Conservation (phyloP, 305 asterid species). For the Ajuga reptans region DNA sequence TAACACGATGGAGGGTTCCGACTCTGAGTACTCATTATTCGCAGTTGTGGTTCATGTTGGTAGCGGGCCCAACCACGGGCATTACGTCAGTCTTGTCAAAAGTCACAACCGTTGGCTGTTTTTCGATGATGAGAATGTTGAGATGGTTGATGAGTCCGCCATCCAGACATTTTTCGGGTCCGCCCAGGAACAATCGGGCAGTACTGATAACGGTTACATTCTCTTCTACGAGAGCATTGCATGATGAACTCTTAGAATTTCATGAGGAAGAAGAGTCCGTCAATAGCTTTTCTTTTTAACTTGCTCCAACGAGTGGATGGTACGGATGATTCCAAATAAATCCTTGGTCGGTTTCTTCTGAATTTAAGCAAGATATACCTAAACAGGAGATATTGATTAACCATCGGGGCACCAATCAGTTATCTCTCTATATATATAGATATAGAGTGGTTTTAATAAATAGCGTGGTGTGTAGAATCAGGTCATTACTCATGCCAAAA, state of each 20-base stretch:
- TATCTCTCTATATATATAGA: too few relatives aligned
- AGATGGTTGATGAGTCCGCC: constrained; percentile 61
- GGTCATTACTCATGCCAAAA: too few relatives aligned
- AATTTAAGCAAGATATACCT: background rate
- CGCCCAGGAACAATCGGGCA: constrained; percentile 57
- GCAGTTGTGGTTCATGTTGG: constrained; percentile 75
- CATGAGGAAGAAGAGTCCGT: too few relatives aligned
- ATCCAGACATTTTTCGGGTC: constrained; percentile 66
- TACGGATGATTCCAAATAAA: background rate
- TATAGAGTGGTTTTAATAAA: too few relatives aligned
- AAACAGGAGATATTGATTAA: too few relatives aligned
- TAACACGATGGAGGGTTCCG: constrained; percentile 50
- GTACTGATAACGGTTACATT: constrained; percentile 64
- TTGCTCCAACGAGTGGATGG: background rate
- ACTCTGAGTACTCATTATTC: constrained; percentile 56
- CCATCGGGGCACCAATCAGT: too few relatives aligned
- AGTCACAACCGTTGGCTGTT: constrained; percentile 71
- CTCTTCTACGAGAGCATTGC: constrained; percentile 55
- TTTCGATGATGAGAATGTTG: constrained; percentile 64
- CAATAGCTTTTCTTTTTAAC: too few relatives aligned
- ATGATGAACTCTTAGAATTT: too few relatives aligned
- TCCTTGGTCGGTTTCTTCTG: background rate
- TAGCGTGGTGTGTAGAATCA: too few relatives aligned
- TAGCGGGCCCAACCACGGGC: constrained; percentile 72
- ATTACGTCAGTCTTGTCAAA: constrained; percentile 60